Evolutionary conservation across 2,329 filamentous ascomycete genomes (phyloP), one percentile per base, ranked within the genome.

Genomic region (Apiospora koreana): DNA sequence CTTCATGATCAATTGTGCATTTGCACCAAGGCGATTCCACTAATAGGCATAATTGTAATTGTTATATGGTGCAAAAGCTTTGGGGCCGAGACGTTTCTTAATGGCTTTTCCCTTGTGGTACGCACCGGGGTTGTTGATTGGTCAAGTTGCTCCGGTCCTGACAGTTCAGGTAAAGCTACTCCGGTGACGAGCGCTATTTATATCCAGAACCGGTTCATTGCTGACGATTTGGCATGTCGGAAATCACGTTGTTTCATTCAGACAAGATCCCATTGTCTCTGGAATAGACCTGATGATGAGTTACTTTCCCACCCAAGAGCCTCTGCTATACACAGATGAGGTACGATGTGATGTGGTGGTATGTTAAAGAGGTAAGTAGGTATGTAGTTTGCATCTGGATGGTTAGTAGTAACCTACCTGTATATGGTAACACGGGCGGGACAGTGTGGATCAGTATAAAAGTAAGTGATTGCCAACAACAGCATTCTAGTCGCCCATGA

Each of bases 161-260:
- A 62, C 54, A 62, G 54, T 62, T 62, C 31, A 38, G 54, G 54
- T 38, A 38, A 62, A 62, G 54, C 28, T 8, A 62, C 54, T 62
- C 54, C 54, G 54, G 54, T 38, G 54, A 38, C 54, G 54, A 62
- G 28, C 21, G n/a, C 35, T 62, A 62, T 62, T 62, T 38, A 62
- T 62, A 62, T 62, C 54, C 54, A 62, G 28, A 38, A 38, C 54
- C 54, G 54, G 18, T 31, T 38, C 28, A 35, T 38, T 62, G 54
- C 54, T 62, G 54, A 38, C 54, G 31, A 62, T 31, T 62, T 14
- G 23, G 28, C 31, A 38, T 38, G 54, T 38, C 54, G 31, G 31
- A 62, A 62, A 62, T 62, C 54, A 38, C 18, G 54, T 62, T 62
- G 54, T 62, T 38, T 38, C 54, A 62, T 62, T 12, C 25, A 31